phyloP scores from a whole-genome alignment of 257 asterid genomes.

The Gynochthodes officinalis region DNA sequence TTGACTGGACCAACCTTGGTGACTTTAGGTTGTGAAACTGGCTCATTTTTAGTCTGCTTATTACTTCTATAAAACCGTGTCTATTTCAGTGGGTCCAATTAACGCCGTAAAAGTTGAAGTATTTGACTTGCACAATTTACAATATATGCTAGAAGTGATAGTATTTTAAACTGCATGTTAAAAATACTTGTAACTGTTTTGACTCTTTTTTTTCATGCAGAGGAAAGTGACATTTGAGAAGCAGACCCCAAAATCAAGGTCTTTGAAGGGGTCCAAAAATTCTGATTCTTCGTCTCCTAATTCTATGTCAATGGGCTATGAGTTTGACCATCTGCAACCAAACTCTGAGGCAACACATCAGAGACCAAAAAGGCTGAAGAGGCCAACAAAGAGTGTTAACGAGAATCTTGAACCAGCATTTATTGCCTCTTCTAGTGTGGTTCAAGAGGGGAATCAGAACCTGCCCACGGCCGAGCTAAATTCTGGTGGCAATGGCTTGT shows the following conservation, averaged over 20 bases:
- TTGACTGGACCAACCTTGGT: not conserved
- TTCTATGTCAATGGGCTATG: constrained; percentile 37
- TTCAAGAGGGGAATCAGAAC: constrained; percentile 39
- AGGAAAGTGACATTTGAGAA: constrained; percentile 59
- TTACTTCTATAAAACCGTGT: too few species aligned
- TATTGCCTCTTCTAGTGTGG: constrained; percentile 37
- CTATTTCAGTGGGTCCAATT: too few species aligned
- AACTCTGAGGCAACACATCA: constrained; percentile 45
- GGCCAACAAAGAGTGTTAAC: constrained; percentile 92
- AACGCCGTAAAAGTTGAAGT: not conserved
- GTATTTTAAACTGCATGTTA: constrained; percentile 5
- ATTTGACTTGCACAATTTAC: not conserved
- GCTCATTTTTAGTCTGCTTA: too few species aligned
- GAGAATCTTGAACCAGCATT: constrained; percentile 89
- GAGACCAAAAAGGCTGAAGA: constrained; percentile 83
- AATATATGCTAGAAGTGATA: not conserved
- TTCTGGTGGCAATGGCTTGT: not conserved
- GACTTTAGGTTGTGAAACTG: not conserved
- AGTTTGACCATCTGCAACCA: constrained; percentile 44
- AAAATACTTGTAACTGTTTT: not conserved
- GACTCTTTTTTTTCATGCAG: constrained; percentile 38
- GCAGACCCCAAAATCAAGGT: constrained; percentile 47
- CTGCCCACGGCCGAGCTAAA: constrained; percentile 10
- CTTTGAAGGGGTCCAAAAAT: constrained; percentile 52
- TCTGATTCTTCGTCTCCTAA: constrained; percentile 43